phyloP scores from a whole-genome alignment of 1,284 basidiomycete genomes.

The Puccinia triticina region DNA sequence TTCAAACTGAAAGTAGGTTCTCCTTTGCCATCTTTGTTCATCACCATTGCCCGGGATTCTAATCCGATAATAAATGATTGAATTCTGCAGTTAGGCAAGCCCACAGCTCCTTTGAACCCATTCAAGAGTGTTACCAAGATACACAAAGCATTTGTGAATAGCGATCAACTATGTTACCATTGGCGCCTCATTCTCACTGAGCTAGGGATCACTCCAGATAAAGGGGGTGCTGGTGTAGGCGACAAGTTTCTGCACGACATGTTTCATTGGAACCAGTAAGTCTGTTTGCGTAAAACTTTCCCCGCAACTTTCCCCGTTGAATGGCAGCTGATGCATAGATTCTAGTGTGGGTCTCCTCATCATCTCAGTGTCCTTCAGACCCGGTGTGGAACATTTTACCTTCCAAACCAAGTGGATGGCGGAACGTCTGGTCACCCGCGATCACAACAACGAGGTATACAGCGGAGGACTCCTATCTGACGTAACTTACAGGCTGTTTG shows the following conservation, averaged over 20 bases:
- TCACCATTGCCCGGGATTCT: too few relatives aligned
- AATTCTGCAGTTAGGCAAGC: too few relatives aligned
- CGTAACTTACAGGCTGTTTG: slow-evolving; percentile 14
- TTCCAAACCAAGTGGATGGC: slow-evolving; percentile 23
- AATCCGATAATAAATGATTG: too few relatives aligned
- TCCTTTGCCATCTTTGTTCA: neutral
- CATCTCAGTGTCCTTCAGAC: neutral
- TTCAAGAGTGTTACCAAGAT: too few relatives aligned
- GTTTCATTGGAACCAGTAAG: neutral
- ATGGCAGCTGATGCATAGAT: neutral
- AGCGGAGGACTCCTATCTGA: slow-evolving; percentile 4
- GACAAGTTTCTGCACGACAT: too few relatives aligned
- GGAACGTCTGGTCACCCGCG: neutral
- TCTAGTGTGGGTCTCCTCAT: neutral
- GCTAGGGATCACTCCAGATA: too few relatives aligned
- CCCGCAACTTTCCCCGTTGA: neutral
- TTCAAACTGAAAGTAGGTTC: neutral
- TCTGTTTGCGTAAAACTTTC: too few relatives aligned
- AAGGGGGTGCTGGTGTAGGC: too few relatives aligned
- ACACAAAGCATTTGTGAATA: too few relatives aligned
- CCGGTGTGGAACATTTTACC: neutral
- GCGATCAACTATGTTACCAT: too few relatives aligned
- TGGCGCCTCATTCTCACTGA: too few relatives aligned
- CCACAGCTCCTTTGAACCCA: too few relatives aligned
- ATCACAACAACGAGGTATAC: neutral